Base-by-base conservation (phyloP, 139 green algal species). In the Volvox reticuliferus region DNA sequence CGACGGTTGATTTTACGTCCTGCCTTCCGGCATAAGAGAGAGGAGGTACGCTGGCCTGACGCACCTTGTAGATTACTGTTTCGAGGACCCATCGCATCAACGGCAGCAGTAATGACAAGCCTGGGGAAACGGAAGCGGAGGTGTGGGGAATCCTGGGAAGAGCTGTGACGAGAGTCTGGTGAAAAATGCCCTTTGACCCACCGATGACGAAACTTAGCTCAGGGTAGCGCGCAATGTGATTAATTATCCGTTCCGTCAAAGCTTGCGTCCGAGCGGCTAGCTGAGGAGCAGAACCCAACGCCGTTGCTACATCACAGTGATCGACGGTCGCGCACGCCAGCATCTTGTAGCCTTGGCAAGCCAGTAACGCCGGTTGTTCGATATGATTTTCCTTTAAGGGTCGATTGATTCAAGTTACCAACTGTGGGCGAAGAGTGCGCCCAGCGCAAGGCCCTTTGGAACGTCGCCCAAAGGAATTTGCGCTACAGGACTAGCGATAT, bases 51-150 rank as follows among this genome's bases (percentile, higher is more conserved):
- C 44, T 55, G 44, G 44, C 44, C 44, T 28, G n/a, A 44, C 87
- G 0, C 20, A 93, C 91, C 93, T 87, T 80, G 50, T 91, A 93
- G 0, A 91, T 28, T 13, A 50, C 35, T 13, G 24, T 16, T 26
- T 93, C 44, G 5, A 93, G 88, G 0, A 93, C 19, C 91, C 91
- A 95, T 85, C 91, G 71, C 0, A 95, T 20, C 13, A 92, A 0
- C 0, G 91, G 93, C 22, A 94, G 82, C 1, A 92, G 33, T 0
- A 91, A 17, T 12, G 83, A 88, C 0, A 95, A 63, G 26, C 79
- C 93, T 94, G 84, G 18, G n/a, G 65, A 21, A 21, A 61, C 1
- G 12, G 32, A 44, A 19, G 76, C 33, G 76, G 55, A 78, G 69
- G 69, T n/a, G 69, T 78, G 12, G 71, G 28, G 6, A 30, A 21